Evolutionary conservation across 371 early-diverging fungal species (phyloP).

Genomic region (Mortierella sp.): DNA sequence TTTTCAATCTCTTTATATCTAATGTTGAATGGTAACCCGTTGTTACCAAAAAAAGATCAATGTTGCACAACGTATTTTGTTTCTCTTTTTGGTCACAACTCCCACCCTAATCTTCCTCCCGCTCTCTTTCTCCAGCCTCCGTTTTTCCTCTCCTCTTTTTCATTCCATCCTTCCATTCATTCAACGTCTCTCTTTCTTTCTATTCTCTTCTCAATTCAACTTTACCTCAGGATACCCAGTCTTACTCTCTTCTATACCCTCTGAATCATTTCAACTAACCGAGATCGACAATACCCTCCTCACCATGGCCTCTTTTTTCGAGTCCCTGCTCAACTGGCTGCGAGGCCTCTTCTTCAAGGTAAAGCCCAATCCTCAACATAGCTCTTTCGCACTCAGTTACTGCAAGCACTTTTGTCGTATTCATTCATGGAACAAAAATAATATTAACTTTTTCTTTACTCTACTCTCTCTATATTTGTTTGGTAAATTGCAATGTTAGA

Average conservation of each 20-base stretch:
- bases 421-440: background rate
- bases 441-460: background rate
- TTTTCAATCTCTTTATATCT: background rate
- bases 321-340: conserved; percentile 90
- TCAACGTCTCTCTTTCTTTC: background rate
- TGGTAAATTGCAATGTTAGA: conserved; percentile 43
- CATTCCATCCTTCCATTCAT: background rate
- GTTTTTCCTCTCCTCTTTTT: background rate
- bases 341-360: conserved; percentile 95
- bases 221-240: background rate
- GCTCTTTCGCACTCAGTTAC: background rate
- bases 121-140: background rate
- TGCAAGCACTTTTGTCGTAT: background rate
- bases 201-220: background rate
- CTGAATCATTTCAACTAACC: background rate
- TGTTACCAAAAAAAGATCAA: background rate
- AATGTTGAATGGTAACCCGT: too few species aligned
- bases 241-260: background rate
- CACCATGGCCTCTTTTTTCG: conserved; percentile 74
- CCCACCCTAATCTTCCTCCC: background rate
- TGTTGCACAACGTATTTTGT: background rate
- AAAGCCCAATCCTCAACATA: conserved; percentile 77
- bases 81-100: background rate
- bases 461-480: background rate
- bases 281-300: background rate